phyloP scores from a whole-genome alignment of 192 early-diverging fungal genomes.

The Funneliformis geosporum region DNA sequence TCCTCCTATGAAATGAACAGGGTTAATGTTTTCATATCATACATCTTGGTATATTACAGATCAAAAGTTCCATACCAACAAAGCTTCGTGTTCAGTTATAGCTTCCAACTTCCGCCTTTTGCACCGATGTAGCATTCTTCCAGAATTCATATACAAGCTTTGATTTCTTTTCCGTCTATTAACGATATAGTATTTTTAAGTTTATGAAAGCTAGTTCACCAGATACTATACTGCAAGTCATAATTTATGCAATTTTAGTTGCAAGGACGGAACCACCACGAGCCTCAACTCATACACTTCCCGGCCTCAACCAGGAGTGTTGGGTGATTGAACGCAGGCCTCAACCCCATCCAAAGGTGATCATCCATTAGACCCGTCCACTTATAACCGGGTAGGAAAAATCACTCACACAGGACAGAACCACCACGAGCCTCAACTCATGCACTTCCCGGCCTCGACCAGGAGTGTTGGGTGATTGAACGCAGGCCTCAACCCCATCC shows the following conservation, averaged over 20 bases:
- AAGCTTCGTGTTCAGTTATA: not conserved
- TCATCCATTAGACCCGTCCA: no score
- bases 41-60: not conserved
- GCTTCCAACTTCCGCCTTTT: not conserved
- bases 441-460: not conserved
- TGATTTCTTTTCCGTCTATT: not conserved
- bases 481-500: conserved; percentile 22
- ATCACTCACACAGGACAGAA: no score
- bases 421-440: conserved; percentile 18
- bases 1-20: not conserved
- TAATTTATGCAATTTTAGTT: not conserved
- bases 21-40: not conserved
- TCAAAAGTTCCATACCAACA: not conserved
- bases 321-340: conserved; percentile 19
- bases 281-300: conserved; percentile 11
- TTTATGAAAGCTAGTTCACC: not conserved
- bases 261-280: conserved; percentile 22
- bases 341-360: no score
- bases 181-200: not conserved
- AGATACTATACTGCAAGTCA: not conserved
- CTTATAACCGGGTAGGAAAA: no score
- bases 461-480: conserved; percentile 6
- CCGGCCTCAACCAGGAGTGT: not conserved
- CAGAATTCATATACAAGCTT: not conserved
- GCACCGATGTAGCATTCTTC: no score